These are phyloP conservation scores for Bidens hawaiensis DNA, from an alignment of 140 eudicot species.

Conservation along the genomic window DNA sequence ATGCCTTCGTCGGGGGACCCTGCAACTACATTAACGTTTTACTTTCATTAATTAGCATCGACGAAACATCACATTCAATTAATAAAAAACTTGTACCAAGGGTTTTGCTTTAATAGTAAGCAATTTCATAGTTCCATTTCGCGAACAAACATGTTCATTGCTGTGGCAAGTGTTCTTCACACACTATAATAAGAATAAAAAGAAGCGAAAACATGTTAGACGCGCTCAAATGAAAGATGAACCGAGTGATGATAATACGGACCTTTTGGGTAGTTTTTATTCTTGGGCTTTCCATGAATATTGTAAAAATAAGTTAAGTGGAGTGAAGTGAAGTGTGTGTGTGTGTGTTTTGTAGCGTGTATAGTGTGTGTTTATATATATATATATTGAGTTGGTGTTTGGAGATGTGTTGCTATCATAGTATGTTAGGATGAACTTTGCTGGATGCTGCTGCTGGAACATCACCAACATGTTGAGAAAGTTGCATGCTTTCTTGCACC, in stretches of 20 bases:
- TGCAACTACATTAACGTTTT: slow-evolving; percentile 17
- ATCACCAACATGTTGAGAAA: slow-evolving; percentile 50
- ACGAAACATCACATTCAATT: no score
- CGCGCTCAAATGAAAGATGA: neutral
- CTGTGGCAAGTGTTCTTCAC: slow-evolving; percentile 36
- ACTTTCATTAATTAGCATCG: neutral
- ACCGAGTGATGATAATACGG: neutral
- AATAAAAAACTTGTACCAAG: slow-evolving; percentile 28
- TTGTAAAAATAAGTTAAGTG: slow-evolving; percentile 26
- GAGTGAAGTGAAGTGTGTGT: slow-evolving; percentile 14
- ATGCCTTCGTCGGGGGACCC: slow-evolving; percentile 42
- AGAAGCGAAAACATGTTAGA: slow-evolving; percentile 13
- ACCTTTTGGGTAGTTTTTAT: slow-evolving; percentile 57
- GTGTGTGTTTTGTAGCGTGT: slow-evolving; percentile 17
- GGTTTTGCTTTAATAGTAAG: slow-evolving; percentile 26
- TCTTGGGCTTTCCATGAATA: slow-evolving; percentile 55
- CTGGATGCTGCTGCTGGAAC: slow-evolving; percentile 42
- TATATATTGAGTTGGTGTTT: slow-evolving; percentile 30
- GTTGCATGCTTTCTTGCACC: slow-evolving; percentile 52
- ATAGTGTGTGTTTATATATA: slow-evolving; percentile 24
- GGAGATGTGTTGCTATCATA: slow-evolving; percentile 55
- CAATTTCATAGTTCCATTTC: slow-evolving; percentile 35
- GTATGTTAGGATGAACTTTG: slow-evolving; percentile 22
- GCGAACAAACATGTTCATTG: slow-evolving; percentile 39
- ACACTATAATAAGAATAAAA: slow-evolving; percentile 17